Evolutionary conservation across 2,329 filamentous ascomycete genomes (phyloP), one percentile per base, ranked within the genome.

Genomic region (Exophiala aquamarina): DNA sequence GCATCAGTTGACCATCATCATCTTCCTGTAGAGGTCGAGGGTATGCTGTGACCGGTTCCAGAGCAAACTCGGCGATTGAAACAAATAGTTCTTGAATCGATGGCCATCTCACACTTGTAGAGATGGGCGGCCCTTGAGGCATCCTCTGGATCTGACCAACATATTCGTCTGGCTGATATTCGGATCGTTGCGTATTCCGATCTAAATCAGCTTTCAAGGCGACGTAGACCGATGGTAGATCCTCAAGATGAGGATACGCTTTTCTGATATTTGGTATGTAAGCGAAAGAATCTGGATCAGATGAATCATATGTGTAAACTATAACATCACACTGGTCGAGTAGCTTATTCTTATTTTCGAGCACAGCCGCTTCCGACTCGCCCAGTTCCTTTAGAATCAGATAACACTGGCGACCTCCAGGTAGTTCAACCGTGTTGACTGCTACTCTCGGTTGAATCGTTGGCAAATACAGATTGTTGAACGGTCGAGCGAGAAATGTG

Each of bases 251-350:
- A 0, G 89, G 83, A 58, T 92, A 87, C 60, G 84, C 87, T 45
- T 81, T 78, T 34, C 91, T 84, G 39, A 96, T 75, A 14, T 87
- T 80, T 29, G 92, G 87, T 43, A 98, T 89, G 63, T 97, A 91
- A 1, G 87, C 83, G 67, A 98, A 98, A 3, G 89, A 95, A 66
- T 97, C 91, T 0, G 93, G 92, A 53, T 98, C 91, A 1, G 90
- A 94, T 2, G 92, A 97, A 71, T 98, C 93, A 70, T 97, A 98
- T 1, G 89, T 85, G 69, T 95, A 97, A 69, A 92, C 95, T 36
- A 98, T 79, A 18, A 98, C 78, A 67, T 98, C 93, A 68, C 92
- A 97, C 4, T 90, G 84, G 61, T 95, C 89, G 11, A 98, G 61
- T 3, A 74, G 77, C 68, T 94, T 95, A 35, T 83, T 81, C 62